Base-by-base conservation (phyloP, 2,329 filamentous ascomycete genomes). In the Fusarium incarnatum region DNA sequence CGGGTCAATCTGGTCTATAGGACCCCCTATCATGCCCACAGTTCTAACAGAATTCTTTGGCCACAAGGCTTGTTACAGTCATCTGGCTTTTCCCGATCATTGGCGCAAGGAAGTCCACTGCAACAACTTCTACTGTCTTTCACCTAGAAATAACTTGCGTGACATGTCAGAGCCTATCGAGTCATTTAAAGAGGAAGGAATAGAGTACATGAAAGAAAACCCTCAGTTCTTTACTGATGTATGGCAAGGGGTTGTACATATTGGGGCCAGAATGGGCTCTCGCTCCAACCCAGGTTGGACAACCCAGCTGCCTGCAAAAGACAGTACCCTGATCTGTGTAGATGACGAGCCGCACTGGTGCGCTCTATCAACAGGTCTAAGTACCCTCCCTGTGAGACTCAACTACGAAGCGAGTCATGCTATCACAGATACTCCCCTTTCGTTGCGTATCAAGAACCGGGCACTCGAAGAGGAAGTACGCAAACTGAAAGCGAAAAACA, bases 1-100 rank as follows among this genome's bases (percentile, higher is more conserved):
- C 1, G 44, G 44, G 44, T 46, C 44, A 18, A 46, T 46, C 1
- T 46, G 23, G 44, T 27, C 44, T n/a, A 27, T 46, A 27, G 44
- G 44, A 0, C 23, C 23, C 0, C 44, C 44, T n/a, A 9, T 8
- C 0, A 46, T 46, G 44, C 23, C 18, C 2, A 2, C 23, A 46
- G 0, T 4, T 0, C 11, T 23, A 27, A 0, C 16, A 6, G 25
- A 12, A n/a, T 0, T n/a, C 7, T 1, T 6, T 13, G 23, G 44
- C 4, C 27, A 46, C 2, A 23, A 27, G 10, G 23, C 23, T 46
- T 46, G 13, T 18, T 46, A 20, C 11, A 46, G 23, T 27, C 5
- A 3, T 16, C 18, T 46, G 0, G 44, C 44, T 3, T 46, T 46
- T 13, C 44, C 44, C 0, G 44, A 46, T 2, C 44, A 46, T 4